Evolutionary conservation across 2,329 filamentous ascomycete genomes (phyloP), one percentile per base, ranked within the genome.

Genomic region (Beauveria asiatica): DNA sequence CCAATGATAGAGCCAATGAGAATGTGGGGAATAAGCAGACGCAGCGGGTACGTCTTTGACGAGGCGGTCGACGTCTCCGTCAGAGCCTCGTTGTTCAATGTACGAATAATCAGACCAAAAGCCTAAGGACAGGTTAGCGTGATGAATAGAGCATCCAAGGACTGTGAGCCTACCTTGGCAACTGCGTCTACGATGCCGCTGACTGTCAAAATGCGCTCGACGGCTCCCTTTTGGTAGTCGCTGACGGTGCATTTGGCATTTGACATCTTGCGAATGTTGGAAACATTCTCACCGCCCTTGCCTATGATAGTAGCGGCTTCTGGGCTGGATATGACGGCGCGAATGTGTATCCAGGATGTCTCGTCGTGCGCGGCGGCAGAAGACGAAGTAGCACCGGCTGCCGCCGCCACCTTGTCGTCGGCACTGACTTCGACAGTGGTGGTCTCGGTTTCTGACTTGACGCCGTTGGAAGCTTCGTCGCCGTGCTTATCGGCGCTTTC

Each of bases 1-100:
- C 94, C 94, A 74, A 99, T 99, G 75, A 99, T 97, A 62, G 93
- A 97, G 57, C 94, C 94, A 69, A 99, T 99, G 61, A 99, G 83
- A 68, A 99, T 94, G 72, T 97, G 94, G 19, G 94, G 94, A 67
- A 99, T 91, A 60, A 99, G 85, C 55, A 99, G 86, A 67, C 94
- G 92, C 59, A 99, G 86, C 62, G 94, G 94, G 69, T 99, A 99
- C 1, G 93, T 96, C 83, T 97, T 97, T 63, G 93, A 97, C 66
- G 95, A 90, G 57, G 92, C 87, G 62, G 88, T 96, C 13, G 94
- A 99, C 44, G 94, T 80, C 69, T 90, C 83, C 67, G 90, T 87
- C 57, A 99, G 83, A 39, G 92, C 89, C 77, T 99, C 94, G 70
- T 97, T 96, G 82, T 99, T 99, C 64, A 99, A 81, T 3, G 94